Conservation (phyloP, 805 yeast species). For the Candida saitoana region DNA sequence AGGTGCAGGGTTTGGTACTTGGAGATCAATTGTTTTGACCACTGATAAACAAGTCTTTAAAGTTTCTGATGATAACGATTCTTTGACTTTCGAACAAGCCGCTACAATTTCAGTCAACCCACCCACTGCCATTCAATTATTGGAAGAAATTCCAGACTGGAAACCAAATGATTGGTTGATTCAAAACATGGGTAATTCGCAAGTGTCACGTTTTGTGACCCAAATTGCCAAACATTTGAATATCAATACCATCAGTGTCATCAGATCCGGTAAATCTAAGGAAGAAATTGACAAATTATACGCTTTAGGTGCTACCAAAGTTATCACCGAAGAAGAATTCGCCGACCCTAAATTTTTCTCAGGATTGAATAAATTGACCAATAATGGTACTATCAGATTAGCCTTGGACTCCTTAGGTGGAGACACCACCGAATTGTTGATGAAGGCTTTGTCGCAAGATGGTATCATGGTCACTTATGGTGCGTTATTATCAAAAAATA, state of each 20-base stretch:
- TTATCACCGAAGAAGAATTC: constrained; percentile 26
- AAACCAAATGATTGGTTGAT: constrained; percentile 28
- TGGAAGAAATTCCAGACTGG: constrained; percentile 20
- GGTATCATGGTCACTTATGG: constrained; percentile 31
- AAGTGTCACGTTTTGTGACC: constrained; percentile 26
- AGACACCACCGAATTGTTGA: constrained; percentile 17
- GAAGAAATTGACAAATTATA: constrained; percentile 17
- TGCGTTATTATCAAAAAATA: constrained; percentile 12
- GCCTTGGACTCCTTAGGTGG: constrained; percentile 34
- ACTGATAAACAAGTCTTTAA: constrained; percentile 24
- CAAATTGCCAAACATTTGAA: constrained; percentile 23
- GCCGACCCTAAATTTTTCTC: constrained; percentile 15
- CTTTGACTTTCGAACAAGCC: constrained; percentile 49
- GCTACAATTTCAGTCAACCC: constrained; percentile 91
- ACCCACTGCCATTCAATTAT: constrained; percentile 80
- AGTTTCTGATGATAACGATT: constrained; percentile 15
- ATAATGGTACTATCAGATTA: constrained; percentile 21
- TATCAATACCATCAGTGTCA: constrained; percentile 25
- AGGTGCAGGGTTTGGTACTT: constrained; percentile 77
- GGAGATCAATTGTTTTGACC: constrained; percentile 61
- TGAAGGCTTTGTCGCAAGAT: constrained; percentile 20
- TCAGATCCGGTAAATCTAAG: constrained; percentile 26
- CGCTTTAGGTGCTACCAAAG: constrained; percentile 29
- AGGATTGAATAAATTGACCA: constrained; percentile 9
- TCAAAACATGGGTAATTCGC: constrained; percentile 33